A percentile compares a stretch with the other conserved stretches of the same genome.
These are phyloP conservation scores for Echinochloa phyllopogon DNA, from an alignment of 176 grass and related monocot genomes.

Conservation along the genomic window DNA sequence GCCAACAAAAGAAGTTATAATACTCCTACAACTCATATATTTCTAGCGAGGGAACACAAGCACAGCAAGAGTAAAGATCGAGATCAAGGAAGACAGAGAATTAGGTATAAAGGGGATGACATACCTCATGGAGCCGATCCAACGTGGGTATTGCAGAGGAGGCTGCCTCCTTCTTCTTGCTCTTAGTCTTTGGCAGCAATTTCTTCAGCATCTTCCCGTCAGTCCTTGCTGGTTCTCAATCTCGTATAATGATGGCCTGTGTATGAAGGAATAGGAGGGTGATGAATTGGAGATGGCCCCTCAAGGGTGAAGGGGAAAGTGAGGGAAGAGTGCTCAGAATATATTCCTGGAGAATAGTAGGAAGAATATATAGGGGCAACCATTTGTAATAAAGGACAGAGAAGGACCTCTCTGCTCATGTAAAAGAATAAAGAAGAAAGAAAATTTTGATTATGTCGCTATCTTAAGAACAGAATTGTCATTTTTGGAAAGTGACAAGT, in stretches of 20 bases:
- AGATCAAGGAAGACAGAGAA: not conserved
- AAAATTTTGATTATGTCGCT: not conserved
- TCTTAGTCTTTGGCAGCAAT: conserved; percentile 46
- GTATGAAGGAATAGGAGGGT: not conserved
- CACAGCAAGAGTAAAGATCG: not conserved
- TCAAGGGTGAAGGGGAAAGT: not conserved
- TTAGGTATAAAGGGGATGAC: not conserved
- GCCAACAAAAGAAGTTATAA: not conserved
- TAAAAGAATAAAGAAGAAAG: conserved; percentile 25
- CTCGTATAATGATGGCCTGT: conserved; percentile 22
- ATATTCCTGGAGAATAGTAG: conserved; percentile 17
- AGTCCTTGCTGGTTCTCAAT: conserved; percentile 7
- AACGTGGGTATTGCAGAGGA: conserved; percentile 55
- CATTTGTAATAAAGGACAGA: conserved; percentile 3
- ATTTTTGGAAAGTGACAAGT: not conserved
- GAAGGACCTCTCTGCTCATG: conserved; percentile 9
- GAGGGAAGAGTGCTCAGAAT: not conserved
- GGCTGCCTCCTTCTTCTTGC: conserved; percentile 60
- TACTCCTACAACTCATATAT: not conserved
- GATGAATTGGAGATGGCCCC: conserved; percentile 19
- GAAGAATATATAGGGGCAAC: conserved; percentile 1
- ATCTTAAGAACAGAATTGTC: not conserved
- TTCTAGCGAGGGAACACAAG: not conserved
- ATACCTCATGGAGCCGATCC: conserved; percentile 53
- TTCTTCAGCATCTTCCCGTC: conserved; percentile 54